A percentile compares a stretch with the other conserved stretches of the same genome.
phyloP scores from a whole-genome alignment of 2,329 filamentous ascomycete species.

The Talaromyces sp. region DNA sequence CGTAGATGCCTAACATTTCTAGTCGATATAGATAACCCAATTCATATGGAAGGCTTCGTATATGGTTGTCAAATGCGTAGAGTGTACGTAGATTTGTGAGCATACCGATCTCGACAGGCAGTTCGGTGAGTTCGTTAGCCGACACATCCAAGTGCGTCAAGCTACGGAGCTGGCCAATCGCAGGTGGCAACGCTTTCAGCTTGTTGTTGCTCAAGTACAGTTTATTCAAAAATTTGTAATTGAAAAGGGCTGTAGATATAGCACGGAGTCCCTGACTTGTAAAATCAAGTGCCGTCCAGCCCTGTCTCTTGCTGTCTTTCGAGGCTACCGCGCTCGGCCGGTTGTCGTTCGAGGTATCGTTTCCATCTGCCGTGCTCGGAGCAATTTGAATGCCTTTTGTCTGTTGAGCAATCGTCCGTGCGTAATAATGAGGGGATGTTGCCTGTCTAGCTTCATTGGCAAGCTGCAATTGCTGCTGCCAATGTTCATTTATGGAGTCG shows the following conservation, averaged over 20 bases:
- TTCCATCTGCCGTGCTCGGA: slow-evolving; percentile 50
- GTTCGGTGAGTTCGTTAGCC: slow-evolving; percentile 74
- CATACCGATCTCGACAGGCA: slow-evolving; percentile 94
- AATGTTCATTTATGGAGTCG: slow-evolving; percentile 67
- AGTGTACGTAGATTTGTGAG: slow-evolving; percentile 86
- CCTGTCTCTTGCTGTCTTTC: slow-evolving; percentile 60
- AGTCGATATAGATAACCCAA: slow-evolving; percentile 84
- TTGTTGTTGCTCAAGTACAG: slow-evolving; percentile 94
- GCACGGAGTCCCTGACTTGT: slow-evolving; percentile 92
- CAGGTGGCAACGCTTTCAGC: slow-evolving; percentile 71
- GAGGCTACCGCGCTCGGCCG: slow-evolving; percentile 64
- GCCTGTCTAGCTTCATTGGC: slow-evolving; percentile 70
- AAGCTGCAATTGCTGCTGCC: slow-evolving; percentile 81
- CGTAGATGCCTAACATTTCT: slow-evolving; percentile 86
- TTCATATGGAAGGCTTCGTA: slow-evolving; percentile 77
- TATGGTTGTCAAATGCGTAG: slow-evolving; percentile 84
- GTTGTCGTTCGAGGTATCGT: slow-evolving; percentile 51
- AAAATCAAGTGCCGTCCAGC: slow-evolving; percentile 91
- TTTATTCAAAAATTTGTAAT: slow-evolving; percentile 84
- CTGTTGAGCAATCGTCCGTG: slow-evolving; percentile 46
- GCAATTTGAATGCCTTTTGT: slow-evolving; percentile 45
- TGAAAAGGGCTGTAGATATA: slow-evolving; percentile 74
- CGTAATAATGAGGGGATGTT: slow-evolving; percentile 69
- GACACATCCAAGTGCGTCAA: slow-evolving; percentile 83
- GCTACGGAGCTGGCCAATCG: slow-evolving; percentile 77